Conservation (phyloP, 208 protist species). For the Trypanosomatidae sp. region DNA sequence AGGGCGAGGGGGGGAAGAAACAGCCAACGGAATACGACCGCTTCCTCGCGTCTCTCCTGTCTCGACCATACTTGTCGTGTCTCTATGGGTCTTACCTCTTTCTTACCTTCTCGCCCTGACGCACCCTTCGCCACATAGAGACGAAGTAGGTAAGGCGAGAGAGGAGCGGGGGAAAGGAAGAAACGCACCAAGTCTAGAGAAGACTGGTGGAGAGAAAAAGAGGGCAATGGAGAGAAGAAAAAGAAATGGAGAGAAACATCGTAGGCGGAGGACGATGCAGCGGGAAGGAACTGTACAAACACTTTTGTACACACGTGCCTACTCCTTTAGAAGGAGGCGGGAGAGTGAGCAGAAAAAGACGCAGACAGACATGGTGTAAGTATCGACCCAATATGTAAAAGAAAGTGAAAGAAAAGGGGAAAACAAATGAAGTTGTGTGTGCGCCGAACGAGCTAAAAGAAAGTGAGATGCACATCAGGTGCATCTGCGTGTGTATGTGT, state of each 20-base stretch:
- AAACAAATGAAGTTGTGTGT: neutral
- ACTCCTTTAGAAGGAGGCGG: neutral
- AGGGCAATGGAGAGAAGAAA: neutral
- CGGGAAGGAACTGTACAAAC: neutral
- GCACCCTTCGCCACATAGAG: neutral
- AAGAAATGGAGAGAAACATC: neutral
- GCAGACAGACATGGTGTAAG: too few relatives aligned
- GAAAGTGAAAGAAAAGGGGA: neutral
- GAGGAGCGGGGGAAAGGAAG: neutral
- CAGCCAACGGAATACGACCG: neutral
- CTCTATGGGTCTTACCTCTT: neutral
- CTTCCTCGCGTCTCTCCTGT: neutral
- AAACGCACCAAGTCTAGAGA: neutral
- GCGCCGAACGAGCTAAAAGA: neutral
- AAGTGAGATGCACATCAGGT: too few relatives aligned
- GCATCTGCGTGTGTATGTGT: neutral
- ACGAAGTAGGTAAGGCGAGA: neutral
- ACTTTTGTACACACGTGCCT: neutral
- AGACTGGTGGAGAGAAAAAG: neutral
- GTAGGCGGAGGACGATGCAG: neutral
- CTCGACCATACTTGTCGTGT: neutral
- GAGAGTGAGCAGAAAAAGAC: neutral
- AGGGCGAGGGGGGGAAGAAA: neutral
- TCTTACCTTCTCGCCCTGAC: neutral
- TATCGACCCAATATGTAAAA: neutral